Evolutionary conservation across 2,329 filamentous ascomycete species (phyloP), one percentile per base, ranked within the genome.

Genomic region (Tolypocladium pustulatum): DNA sequence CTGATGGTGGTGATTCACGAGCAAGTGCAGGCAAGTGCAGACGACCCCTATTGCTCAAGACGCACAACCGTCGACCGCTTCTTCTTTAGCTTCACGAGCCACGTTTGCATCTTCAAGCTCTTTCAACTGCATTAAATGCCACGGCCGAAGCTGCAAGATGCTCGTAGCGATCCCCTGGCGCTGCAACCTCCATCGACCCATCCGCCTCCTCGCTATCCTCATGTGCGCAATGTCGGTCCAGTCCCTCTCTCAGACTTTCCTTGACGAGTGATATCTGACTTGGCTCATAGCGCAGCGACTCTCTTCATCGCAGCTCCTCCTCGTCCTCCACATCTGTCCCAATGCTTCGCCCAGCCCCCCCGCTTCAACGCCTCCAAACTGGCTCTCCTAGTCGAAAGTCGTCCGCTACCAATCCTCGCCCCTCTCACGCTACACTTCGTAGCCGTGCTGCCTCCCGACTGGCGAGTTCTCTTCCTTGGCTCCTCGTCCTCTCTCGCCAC

Each of bases 381-480:
- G 41, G 81, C 80, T 37, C 75, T 84, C 13, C 73, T 84, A 25
- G 76, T 84, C 60, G 81, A 83, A 66, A 78, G 78, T 68, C 77
- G 81, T 0, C 65, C 76, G 1, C 72, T 74, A 40, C 73, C 79
- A 3, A 70, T 77, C 61, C 75, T 84, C 49, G 79, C 79, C 3
- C 80, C 81, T 1, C 71, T 82, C 43, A 71, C 82, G 67, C 72
- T 83, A 30, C 81, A 83, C 66, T 81, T 83, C 70, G 82, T 82
- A 62, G 72, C 77, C 4, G 78, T 83, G 25, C 76, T 83, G 2
- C 81, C 81, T 5, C 76, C 79, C 1, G 80, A 83, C 69, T 84
- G 81, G 81, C 76, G 75, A 36, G 81, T 82, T 70, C 75, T 76
- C 46, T 82, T 82, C 72, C 80, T 82, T 74, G 80, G 81, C 57